These are phyloP conservation scores for Trichoderma simmonsii DNA, from an alignment of 2,329 filamentous ascomycete species.

Conservation along the genomic window DNA sequence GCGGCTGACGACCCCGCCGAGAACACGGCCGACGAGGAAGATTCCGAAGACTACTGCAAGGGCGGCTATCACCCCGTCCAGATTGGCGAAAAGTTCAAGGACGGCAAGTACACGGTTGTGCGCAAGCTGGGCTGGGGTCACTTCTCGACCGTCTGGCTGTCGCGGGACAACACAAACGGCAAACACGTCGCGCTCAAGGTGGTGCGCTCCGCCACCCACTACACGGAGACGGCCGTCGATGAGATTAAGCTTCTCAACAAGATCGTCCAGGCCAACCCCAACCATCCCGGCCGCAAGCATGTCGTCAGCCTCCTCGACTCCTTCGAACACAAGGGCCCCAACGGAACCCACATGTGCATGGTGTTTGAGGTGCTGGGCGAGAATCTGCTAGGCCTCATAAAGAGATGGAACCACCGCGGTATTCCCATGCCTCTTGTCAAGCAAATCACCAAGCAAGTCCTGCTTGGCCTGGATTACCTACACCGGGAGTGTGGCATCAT, in stretches of 20 bases:
- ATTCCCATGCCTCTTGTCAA: constrained; percentile 96
- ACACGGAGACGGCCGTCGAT: constrained; percentile 97
- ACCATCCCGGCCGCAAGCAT: constrained; percentile 90
- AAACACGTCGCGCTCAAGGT: constrained; percentile 98
- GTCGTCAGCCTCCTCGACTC: constrained; percentile 95
- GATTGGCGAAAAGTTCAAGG: constrained; percentile 95
- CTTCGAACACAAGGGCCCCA: constrained; percentile 95
- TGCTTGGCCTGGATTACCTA: constrained; percentile 91
- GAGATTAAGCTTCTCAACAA: constrained; percentile 98
- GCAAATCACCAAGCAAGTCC: constrained; percentile 97
- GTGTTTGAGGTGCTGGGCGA: constrained; percentile 97
- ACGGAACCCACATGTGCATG: constrained; percentile 97
- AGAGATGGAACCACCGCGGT: constrained; percentile 96
- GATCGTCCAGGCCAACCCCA: constrained; percentile 91
- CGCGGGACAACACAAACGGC: constrained; percentile 77
- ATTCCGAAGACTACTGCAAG: constrained; percentile 99
- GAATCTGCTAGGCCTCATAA: constrained; percentile 91
- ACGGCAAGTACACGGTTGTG: constrained; percentile 93
- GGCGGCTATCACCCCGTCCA: constrained; percentile 95
- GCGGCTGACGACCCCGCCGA: constrained; percentile 80
- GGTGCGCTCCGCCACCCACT: constrained; percentile 94
- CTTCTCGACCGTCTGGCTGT: constrained; percentile 93
- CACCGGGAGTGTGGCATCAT: constrained; percentile 99
- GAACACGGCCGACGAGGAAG: constrained; percentile 95
- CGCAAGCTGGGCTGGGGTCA: constrained; percentile 98